Evolutionary conservation across 495 filamentous ascomycete species (phyloP).

Genomic region (Cercophora sp.): DNA sequence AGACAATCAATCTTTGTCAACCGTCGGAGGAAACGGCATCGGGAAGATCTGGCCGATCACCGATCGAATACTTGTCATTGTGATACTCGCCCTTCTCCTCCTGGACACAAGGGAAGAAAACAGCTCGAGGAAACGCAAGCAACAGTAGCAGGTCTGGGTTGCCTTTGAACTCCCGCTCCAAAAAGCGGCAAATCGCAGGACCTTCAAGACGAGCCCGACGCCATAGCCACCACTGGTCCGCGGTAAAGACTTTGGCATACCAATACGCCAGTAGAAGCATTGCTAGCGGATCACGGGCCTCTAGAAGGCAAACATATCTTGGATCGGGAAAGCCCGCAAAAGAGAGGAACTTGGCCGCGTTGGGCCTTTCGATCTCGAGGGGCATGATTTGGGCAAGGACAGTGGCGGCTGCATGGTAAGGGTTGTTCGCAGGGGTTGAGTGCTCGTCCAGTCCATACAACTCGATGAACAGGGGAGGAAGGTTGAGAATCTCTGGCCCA

Average conservation of each 20-base stretch:
- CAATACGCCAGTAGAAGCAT: slow-evolving; percentile 1
- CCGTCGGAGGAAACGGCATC: no score
- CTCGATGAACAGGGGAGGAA: neutral
- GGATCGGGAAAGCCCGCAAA: neutral
- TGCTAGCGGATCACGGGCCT: neutral
- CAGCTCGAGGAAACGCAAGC: neutral
- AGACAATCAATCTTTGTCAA: no score
- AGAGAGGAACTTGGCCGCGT: neutral
- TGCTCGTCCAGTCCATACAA: neutral
- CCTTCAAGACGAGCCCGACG: neutral
- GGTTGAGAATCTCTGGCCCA: neutral
- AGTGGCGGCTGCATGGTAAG: neutral
- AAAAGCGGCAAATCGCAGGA: neutral
- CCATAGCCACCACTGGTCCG: slow-evolving; percentile 3
- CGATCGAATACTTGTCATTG: no score
- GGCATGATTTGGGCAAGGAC: slow-evolving; percentile 3
- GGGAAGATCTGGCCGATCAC: no score
- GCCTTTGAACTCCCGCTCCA: neutral
- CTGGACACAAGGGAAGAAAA: no score
- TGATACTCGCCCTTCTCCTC: no score
- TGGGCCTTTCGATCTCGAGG: neutral
- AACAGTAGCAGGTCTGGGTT: neutral
- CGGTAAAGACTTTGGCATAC: neutral
- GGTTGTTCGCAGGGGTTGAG: slow-evolving; percentile 1
- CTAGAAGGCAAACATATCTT: neutral